Conservation (phyloP, 179 eudicot genomes). For the Heliamphora pulchella region DNA sequence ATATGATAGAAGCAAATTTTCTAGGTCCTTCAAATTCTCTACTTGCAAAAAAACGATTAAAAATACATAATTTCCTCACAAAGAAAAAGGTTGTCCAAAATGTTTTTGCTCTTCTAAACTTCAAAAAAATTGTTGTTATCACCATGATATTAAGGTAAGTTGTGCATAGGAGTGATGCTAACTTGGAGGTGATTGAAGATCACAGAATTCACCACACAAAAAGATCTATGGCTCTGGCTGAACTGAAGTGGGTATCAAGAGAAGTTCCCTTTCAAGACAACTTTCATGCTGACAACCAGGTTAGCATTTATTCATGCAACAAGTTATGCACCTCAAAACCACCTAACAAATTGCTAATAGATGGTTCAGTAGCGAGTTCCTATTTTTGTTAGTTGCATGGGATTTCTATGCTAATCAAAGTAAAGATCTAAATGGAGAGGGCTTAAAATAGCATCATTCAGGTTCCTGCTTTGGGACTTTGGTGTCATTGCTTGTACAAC, state of each 20-base stretch:
- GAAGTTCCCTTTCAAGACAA: neutral
- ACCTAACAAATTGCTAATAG: neutral
- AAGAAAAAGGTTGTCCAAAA: neutral
- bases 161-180: neutral
- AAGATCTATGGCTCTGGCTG: neutral
- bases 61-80: neutral
- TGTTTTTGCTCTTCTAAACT: neutral
- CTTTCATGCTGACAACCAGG: neutral
- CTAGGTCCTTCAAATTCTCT: neutral
- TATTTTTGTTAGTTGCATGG: neutral
- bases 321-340: neutral
- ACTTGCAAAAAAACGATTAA: neutral
- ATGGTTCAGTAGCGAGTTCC: neutral
- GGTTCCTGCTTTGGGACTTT: neutral
- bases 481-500: neutral
- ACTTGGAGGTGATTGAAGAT: neutral
- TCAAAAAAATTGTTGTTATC: neutral
- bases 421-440: neutral
- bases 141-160: neutral
- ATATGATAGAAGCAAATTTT: neutral
- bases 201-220: neutral
- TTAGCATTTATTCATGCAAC: constrained; percentile 3
- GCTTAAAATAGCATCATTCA: neutral
- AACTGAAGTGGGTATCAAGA: neutral
- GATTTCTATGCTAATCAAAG: neutral